These are phyloP conservation scores for Phytophthora meadii DNA, from an alignment of 352 stramenopile species.

Conservation along the genomic window DNA sequence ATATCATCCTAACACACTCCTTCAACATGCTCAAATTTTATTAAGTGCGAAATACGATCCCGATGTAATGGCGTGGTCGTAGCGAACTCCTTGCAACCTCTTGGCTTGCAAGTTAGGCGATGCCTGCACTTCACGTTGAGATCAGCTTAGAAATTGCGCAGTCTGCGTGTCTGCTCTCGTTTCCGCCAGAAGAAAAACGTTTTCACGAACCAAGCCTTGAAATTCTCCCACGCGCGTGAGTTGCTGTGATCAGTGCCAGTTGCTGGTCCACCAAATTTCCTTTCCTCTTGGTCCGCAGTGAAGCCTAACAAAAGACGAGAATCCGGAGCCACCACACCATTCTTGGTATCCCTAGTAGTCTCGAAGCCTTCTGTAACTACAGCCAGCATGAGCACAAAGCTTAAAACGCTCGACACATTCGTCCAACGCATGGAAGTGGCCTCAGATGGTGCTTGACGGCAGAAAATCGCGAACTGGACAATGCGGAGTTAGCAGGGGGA, in stretches of 20 bases:
- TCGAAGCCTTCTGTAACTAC: background rate
- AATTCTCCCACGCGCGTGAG: background rate
- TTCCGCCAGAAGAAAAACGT: background rate
- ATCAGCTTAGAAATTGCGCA: background rate
- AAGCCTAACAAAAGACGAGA: background rate
- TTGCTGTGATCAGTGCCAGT: background rate
- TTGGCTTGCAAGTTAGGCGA: too few relatives aligned
- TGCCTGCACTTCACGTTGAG: too few relatives aligned
- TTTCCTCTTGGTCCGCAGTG: background rate
- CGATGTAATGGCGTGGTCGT: too few relatives aligned
- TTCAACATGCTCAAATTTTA: too few relatives aligned
- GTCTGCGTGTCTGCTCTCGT: background rate
- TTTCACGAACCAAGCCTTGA: conserved; percentile 1
- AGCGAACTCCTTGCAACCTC: too few relatives aligned
- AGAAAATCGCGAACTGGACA: background rate
- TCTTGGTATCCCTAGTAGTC: background rate
- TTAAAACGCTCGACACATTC: background rate
- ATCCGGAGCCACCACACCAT: background rate
- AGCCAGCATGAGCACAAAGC: background rate
- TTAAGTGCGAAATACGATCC: too few relatives aligned
- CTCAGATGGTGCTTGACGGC: background rate
- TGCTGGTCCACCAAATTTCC: background rate
- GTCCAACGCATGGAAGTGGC: background rate
- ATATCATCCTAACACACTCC: too few relatives aligned
- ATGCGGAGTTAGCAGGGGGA: too few relatives aligned